These are phyloP conservation scores for Tricladium varicosporioides DNA, from an alignment of 2,329 filamentous ascomycete species.

Conservation along the genomic window DNA sequence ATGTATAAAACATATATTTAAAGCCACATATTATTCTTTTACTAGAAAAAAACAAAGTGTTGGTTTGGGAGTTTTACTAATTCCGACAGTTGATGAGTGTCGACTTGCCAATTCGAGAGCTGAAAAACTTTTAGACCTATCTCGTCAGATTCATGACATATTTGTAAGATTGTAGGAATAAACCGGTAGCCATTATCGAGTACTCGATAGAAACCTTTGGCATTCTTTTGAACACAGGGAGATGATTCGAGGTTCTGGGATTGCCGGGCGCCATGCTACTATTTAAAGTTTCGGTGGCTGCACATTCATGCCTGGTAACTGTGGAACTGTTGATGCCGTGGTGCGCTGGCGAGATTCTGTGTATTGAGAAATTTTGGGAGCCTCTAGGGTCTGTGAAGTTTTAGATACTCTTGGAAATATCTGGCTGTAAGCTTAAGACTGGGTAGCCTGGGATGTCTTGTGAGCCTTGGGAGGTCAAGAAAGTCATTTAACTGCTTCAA, in stretches of 20 bases:
- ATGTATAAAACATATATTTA: not conserved
- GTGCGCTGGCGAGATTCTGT: too few species aligned
- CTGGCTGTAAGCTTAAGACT: too few species aligned
- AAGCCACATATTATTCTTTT: too few species aligned
- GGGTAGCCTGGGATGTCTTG: too few species aligned
- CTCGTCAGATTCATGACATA: not conserved
- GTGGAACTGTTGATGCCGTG: too few species aligned
- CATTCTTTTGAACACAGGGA: not conserved
- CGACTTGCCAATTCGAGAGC: not conserved
- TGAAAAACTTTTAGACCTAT: not conserved
- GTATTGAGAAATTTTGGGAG: too few species aligned
- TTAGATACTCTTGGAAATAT: too few species aligned
- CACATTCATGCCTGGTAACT: too few species aligned
- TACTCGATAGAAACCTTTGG: not conserved
- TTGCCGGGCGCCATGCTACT: not conserved
- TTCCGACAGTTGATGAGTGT: not conserved
- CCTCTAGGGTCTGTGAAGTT: too few species aligned
- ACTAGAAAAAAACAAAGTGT: not conserved
- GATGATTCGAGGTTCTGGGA: not conserved
- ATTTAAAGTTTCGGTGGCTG: not conserved
- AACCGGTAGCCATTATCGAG: not conserved
- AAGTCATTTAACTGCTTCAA: too few species aligned
- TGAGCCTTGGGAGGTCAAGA: too few species aligned
- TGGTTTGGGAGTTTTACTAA: not conserved
- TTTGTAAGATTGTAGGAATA: not conserved